phyloP scores from a whole-genome alignment of 1,284 basidiomycete species.

The Rhodotorula sp. region DNA sequence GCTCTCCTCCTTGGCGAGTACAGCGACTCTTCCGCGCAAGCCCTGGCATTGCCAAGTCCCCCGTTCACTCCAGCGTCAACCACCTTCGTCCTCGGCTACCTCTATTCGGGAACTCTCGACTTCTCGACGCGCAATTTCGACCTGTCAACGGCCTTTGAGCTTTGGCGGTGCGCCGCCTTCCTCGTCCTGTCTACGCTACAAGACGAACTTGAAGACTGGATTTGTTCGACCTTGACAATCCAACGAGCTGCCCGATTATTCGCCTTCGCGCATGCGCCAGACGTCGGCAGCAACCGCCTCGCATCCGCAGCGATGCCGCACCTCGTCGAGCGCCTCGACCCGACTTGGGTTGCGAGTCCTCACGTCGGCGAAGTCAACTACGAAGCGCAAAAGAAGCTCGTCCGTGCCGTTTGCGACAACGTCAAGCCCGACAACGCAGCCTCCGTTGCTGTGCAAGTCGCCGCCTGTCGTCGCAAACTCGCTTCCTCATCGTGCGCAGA shows the following conservation, averaged over 20 bases:
- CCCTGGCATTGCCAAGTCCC: slow-evolving; percentile 75
- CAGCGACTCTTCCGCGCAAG: slow-evolving; percentile 52
- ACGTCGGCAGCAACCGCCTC: slow-evolving; percentile 69
- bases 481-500: slow-evolving; percentile 22
- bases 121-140: slow-evolving; percentile 93
- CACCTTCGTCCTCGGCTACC: slow-evolving; percentile 91
- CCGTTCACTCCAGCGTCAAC: slow-evolving; percentile 87
- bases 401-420: slow-evolving; percentile 67
- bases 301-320: slow-evolving; percentile 68
- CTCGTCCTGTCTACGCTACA: slow-evolving; percentile 72
- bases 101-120: slow-evolving; percentile 88
- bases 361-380: slow-evolving; percentile 71
- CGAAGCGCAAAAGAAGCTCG: slow-evolving; percentile 63
- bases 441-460: slow-evolving; percentile 52
- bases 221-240: slow-evolving; percentile 64
- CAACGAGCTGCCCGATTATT: slow-evolving; percentile 72
- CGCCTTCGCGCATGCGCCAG: slow-evolving; percentile 69
- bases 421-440: slow-evolving; percentile 66
- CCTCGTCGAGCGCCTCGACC: slow-evolving; percentile 74
- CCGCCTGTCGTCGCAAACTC: slow-evolving; percentile 42
- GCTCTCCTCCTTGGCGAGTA: slow-evolving; percentile 59
- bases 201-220: slow-evolving; percentile 73
- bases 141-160: slow-evolving; percentile 83
- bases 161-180: slow-evolving; percentile 79
- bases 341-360: slow-evolving; percentile 70